These are phyloP conservation scores for Luffa acutangula DNA, from an alignment of 306 rosid genomes.

Conservation along the genomic window DNA sequence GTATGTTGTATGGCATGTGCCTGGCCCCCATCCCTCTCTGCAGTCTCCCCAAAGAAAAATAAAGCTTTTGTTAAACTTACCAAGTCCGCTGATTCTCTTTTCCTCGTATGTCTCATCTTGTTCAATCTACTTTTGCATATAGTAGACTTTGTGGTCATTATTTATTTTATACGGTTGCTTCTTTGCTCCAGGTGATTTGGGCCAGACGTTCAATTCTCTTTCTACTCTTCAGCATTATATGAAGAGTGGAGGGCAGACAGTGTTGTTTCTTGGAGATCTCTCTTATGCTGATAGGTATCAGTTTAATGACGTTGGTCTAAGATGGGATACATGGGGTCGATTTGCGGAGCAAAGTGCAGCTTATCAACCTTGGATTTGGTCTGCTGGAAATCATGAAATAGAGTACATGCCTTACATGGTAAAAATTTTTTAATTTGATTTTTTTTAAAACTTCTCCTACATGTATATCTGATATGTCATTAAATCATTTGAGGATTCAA, in stretches of 20 bases:
- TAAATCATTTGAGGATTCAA: neutral
- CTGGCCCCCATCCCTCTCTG: neutral
- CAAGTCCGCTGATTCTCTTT: neutral
- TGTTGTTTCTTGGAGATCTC: constrained; percentile 83
- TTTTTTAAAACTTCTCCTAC: neutral
- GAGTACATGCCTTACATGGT: constrained; percentile 89
- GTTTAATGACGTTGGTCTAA: constrained; percentile 60
- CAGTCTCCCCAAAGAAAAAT: neutral
- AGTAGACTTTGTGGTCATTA: neutral
- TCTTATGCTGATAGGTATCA: constrained; percentile 87
- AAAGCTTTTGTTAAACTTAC: neutral
- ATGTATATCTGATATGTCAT: neutral
- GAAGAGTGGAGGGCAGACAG: constrained; percentile 74
- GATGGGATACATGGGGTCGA: constrained; percentile 96
- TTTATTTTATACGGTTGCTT: neutral
- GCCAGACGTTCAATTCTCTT: constrained; percentile 89
- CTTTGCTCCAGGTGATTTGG: constrained; percentile 77
- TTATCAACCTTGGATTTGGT: constrained; percentile 93
- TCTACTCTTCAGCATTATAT: constrained; percentile 86
- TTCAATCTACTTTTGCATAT: neutral
- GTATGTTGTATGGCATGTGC: neutral
- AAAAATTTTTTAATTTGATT: constrained; percentile 4
- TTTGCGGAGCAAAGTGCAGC: constrained; percentile 71
- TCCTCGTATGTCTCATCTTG: neutral
- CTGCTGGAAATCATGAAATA: constrained; percentile 84